These are phyloP conservation scores for Primulina huaijiensis DNA, from an alignment of 257 asterid genomes.

Conservation along the genomic window DNA sequence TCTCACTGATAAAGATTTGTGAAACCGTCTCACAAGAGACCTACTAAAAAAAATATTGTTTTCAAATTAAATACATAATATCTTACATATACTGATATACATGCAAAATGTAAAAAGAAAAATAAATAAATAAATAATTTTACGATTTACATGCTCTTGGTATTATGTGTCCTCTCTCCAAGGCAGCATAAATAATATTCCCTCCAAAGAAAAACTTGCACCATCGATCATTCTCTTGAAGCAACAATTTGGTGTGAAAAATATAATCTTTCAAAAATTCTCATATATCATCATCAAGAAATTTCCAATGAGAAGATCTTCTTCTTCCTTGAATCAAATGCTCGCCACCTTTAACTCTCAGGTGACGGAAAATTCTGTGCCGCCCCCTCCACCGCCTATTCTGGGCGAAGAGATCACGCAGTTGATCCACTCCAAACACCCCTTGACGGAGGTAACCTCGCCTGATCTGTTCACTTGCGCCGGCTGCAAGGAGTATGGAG, in stretches of 20 bases:
- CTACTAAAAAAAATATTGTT: too few relatives aligned
- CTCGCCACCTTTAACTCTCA: constrained; percentile 10
- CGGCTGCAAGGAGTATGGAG: constrained; percentile 80
- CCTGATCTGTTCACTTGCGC: constrained; percentile 53
- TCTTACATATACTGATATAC: too few relatives aligned
- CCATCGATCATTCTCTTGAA: constrained; percentile 5
- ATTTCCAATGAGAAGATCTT: constrained; percentile 23
- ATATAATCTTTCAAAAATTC: constrained; percentile 18
- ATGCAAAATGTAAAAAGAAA: too few relatives aligned
- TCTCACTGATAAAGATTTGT: too few relatives aligned
- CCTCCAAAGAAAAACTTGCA: constrained; percentile 23
- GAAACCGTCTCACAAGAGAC: too few relatives aligned
- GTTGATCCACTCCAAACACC: constrained; percentile 62
- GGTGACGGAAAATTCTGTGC: constrained; percentile 33
- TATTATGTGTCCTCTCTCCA: neutral
- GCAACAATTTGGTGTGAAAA: constrained; percentile 3
- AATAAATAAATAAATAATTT: too few relatives aligned
- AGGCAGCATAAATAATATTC: constrained; percentile 41
- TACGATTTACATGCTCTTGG: neutral
- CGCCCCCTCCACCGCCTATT: constrained; percentile 48
- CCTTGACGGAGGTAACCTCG: constrained; percentile 40
- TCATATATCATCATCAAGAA: constrained; percentile 9
- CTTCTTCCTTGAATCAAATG: constrained; percentile 22
- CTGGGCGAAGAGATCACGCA: constrained; percentile 50
- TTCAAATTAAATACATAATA: too few relatives aligned